Base-by-base conservation (phyloP, 2,329 filamentous ascomycete genomes). In the Monilinia fructigena region DNA sequence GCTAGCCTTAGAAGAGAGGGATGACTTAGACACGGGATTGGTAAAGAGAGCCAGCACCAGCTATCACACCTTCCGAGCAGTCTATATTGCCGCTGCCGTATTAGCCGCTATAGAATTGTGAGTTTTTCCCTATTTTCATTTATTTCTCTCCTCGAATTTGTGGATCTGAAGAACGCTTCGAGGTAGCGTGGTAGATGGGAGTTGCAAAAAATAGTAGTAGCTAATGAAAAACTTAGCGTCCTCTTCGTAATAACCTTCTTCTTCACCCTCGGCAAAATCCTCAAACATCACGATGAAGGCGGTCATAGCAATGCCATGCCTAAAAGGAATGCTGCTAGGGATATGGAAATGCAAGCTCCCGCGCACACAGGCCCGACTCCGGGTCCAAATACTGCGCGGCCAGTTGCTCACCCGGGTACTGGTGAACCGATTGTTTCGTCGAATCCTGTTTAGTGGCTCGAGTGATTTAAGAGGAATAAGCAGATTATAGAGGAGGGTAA, bases 101-200 rank as follows among this genome's bases (percentile, higher is more conserved):
- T 56, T 66, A 4, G 59, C 59, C 4, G 65, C 65, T 3, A 20
- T 63, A n/a, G 59, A 66, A 56, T 66, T 66, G 65, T 66, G n/a
- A 50, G 65, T 47, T 45, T 11, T n/a, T 0, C 12, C 47, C 31
- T 20, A 3, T 10, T 23, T 2, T 23, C 20, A 8, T 7, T 18
- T 20, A 6, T 5, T 5, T 40, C 0, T 20, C 18, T 48, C 23
- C 40, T 35, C 11, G 10, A 6, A 28, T 8, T n/a, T n/a, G 14
- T 40, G 1, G 31, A 3, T 5, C 5, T 31, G 50, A 8, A 26
- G 1, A 23, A 45, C 3, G 1, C 3, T 7, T 16, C 42, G 4
- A 6, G 14, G 6, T 5, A 20, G 12, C 14, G 42, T 6, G 4
- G 4, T 16, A 2, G 14, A n/a, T 6, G 14, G 6, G 1, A 5